phyloP scores from a whole-genome alignment of 768 basidiomycete genomes.

The Podaxis sp. region DNA sequence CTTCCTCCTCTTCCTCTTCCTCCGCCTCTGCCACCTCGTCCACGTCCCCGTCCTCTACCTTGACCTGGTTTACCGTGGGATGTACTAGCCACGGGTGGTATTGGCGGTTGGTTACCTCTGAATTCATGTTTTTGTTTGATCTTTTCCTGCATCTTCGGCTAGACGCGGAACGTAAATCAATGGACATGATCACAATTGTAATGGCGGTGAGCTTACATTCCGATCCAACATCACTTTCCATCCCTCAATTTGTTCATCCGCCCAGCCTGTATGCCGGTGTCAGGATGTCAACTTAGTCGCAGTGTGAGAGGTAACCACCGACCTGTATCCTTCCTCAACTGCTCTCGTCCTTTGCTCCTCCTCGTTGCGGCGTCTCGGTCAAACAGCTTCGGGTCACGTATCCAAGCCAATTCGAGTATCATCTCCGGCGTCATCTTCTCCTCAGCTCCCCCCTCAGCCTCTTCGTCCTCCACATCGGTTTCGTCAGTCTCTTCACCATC shows the following conservation, averaged over 20 bases:
- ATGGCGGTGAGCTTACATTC: slow-evolving; percentile 55
- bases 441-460: slow-evolving; percentile 20
- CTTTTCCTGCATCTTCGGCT: slow-evolving; percentile 71
- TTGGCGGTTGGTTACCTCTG: slow-evolving; percentile 52
- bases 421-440: slow-evolving; percentile 48
- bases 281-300: neutral
- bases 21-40: slow-evolving; percentile 34
- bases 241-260: slow-evolving; percentile 87
- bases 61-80: slow-evolving; percentile 18
- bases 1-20: slow-evolving; percentile 39
- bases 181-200: neutral
- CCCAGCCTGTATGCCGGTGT: slow-evolving; percentile 50
- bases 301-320: slow-evolving; percentile 15
- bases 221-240: slow-evolving; percentile 90
- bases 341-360: slow-evolving; percentile 62
- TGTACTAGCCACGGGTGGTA: neutral
- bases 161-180: neutral
- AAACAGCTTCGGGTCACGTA: slow-evolving; percentile 73
- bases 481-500: slow-evolving; percentile 60
- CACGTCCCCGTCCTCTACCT: slow-evolving; percentile 24
- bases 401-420: slow-evolving; percentile 75
- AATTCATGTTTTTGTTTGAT: slow-evolving; percentile 79
- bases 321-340: slow-evolving; percentile 72
- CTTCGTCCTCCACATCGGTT: slow-evolving; percentile 32
- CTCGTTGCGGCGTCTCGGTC: slow-evolving; percentile 74